Percentiles rank a stretch among this genome's conserved stretches.
Evolutionary conservation across 192 early-diverging fungal genomes (phyloP).

Genomic region (Glomus cerebriforme): DNA sequence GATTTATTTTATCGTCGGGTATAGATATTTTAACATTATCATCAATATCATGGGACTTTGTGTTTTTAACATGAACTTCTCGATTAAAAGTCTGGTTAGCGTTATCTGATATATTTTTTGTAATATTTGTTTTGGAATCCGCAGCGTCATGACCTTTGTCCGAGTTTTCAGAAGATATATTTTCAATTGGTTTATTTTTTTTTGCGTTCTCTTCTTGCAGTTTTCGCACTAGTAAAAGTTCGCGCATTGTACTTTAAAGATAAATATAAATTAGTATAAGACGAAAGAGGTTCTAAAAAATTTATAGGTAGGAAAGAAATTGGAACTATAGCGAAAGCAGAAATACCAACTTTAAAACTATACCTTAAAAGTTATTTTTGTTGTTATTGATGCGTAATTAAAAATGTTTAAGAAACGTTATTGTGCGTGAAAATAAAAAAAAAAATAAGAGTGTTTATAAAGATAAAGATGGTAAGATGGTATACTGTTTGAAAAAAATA

Average conservation of each 20-base stretch:
- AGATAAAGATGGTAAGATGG: not conserved
- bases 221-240: slow-evolving; percentile 30
- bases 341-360: not conserved
- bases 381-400: not conserved
- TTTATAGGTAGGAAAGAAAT: not conserved
- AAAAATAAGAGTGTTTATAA: not conserved
- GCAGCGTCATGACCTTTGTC: not conserved
- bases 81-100: not conserved
- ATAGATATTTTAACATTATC: not conserved
- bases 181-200: not conserved
- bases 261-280: not conserved
- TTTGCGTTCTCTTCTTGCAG: slow-evolving; percentile 26
- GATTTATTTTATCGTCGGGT: not conserved
- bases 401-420: not conserved
- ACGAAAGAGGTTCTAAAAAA: not conserved
- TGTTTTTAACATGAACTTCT: not conserved
- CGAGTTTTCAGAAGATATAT: not conserved
- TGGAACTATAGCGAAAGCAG: not conserved
- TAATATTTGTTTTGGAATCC: not conserved
- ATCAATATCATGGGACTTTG: not conserved
- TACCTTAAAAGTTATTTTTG: not conserved
- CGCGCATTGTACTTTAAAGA: slow-evolving; percentile 25
- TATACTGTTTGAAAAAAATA: not conserved
- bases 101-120: slow-evolving; percentile 1
- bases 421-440: not conserved